phyloP scores from a whole-genome alignment of 306 rosid species.

The Cucurbita ficifolia region DNA sequence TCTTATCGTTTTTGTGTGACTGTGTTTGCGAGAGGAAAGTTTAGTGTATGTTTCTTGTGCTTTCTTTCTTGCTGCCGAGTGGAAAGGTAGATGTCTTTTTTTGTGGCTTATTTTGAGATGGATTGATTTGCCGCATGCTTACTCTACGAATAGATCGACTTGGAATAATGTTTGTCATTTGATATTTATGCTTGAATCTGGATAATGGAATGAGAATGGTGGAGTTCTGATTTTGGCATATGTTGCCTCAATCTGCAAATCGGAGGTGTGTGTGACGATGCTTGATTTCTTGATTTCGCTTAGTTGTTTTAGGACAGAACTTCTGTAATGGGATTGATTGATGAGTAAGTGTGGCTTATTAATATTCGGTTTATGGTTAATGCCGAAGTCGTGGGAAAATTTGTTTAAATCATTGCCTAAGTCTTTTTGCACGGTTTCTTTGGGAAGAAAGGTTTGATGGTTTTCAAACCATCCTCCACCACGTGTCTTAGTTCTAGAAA shows the following conservation, averaged over 20 bases:
- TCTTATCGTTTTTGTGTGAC: not conserved
- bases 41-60: not conserved
- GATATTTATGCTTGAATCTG: not conserved
- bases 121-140: constrained; percentile 6
- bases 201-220: not conserved
- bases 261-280: not conserved
- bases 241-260: constrained; percentile 1
- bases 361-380: not conserved
- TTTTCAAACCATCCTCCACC: not conserved
- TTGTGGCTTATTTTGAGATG: not conserved
- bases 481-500: not conserved
- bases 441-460: not conserved
- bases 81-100: not conserved
- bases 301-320: not conserved
- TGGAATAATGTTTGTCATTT: not conserved
- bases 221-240: not conserved
- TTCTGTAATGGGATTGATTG: not conserved
- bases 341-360: not conserved
- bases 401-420: not conserved
- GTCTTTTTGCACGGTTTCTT: not conserved
- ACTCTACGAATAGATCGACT: constrained; percentile 4
- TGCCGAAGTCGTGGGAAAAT: not conserved
- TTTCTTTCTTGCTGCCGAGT: not conserved
- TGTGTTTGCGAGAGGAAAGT: not conserved
- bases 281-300: constrained; percentile 3